Percentiles rank a stretch among this genome's conserved stretches.
Conservation (phyloP, 2,329 filamentous ascomycete species). For the Plenodomus biglobosus region DNA sequence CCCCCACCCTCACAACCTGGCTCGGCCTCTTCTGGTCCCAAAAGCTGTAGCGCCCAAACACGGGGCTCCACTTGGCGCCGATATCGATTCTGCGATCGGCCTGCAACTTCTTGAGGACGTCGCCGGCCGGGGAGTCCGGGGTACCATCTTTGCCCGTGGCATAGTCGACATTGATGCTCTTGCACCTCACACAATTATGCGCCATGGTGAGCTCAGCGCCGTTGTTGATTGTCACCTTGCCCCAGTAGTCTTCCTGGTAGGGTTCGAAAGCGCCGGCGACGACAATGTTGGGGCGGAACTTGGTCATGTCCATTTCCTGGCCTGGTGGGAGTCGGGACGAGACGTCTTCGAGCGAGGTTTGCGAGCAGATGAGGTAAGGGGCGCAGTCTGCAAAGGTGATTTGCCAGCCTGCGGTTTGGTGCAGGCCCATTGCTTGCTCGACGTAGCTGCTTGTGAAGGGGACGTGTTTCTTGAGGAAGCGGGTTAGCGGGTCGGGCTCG, state of each 20-base stretch:
- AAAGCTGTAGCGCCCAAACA: slow-evolving; percentile 53
- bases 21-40: slow-evolving; percentile 26
- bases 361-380: slow-evolving; percentile 71
- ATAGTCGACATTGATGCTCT: slow-evolving; percentile 53
- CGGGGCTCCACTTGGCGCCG: slow-evolving; percentile 50
- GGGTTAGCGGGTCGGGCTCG: slow-evolving; percentile 15
- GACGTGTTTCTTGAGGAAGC: slow-evolving; percentile 16
- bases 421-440: slow-evolving; percentile 36
- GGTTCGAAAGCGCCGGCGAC: slow-evolving; percentile 44
- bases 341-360: slow-evolving; percentile 69
- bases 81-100: slow-evolving; percentile 50
- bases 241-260: slow-evolving; percentile 54
- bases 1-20: slow-evolving; percentile 42
- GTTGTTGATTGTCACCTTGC: slow-evolving; percentile 39
- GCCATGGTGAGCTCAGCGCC: slow-evolving; percentile 39
- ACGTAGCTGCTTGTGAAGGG: slow-evolving; percentile 13
- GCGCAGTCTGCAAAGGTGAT: slow-evolving; percentile 75
- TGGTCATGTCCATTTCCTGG: slow-evolving; percentile 48
- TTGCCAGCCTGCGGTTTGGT: slow-evolving; percentile 25
- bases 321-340: slow-evolving; percentile 46
- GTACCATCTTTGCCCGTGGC: slow-evolving; percentile 47
- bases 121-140: slow-evolving; percentile 40
- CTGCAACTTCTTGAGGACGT: slow-evolving; percentile 50
- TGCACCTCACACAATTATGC: slow-evolving; percentile 52
- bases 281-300: slow-evolving; percentile 53